Evolutionary conservation across 495 filamentous ascomycete species (phyloP).

Genomic region (Aspergillus heteromorphus): DNA sequence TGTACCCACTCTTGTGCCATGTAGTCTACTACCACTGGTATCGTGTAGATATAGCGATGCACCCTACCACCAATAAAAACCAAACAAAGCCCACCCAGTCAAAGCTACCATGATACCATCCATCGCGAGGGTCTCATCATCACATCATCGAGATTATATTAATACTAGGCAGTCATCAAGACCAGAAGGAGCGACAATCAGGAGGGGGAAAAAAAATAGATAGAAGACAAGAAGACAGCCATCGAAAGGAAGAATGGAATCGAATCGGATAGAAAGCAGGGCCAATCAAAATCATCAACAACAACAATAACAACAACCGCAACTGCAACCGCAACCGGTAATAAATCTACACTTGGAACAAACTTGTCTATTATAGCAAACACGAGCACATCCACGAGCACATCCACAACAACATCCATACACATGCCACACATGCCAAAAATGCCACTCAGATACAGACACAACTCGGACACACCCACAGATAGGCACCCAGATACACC

Average conservation of each 20-base stretch:
- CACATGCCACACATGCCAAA: too few species aligned
- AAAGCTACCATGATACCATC: too few species aligned
- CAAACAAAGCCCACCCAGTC: too few species aligned
- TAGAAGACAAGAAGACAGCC: background rate
- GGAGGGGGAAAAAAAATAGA: background rate
- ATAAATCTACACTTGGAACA: background rate
- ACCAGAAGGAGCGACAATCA: background rate
- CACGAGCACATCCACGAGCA: background rate
- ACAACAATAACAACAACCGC: background rate
- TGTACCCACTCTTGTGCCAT: too few species aligned
- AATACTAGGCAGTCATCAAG: background rate
- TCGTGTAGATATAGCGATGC: too few species aligned
- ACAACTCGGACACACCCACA: background rate
- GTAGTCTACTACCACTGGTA: too few species aligned
- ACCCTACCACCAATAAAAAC: too few species aligned
- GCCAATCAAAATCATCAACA: background rate
- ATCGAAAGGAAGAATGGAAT: background rate
- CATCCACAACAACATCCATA: background rate
- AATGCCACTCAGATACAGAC: too few species aligned
- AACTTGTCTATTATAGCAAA: conserved; percentile 1
- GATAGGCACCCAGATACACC: background rate
- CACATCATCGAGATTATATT: background rate
- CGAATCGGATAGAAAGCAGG: background rate
- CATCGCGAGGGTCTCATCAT: too few species aligned
- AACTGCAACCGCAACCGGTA: background rate